Evolutionary conservation across 2,329 filamentous ascomycete species (phyloP), one percentile per base, ranked within the genome.

Genomic region (Thielaviopsis musarum): DNA sequence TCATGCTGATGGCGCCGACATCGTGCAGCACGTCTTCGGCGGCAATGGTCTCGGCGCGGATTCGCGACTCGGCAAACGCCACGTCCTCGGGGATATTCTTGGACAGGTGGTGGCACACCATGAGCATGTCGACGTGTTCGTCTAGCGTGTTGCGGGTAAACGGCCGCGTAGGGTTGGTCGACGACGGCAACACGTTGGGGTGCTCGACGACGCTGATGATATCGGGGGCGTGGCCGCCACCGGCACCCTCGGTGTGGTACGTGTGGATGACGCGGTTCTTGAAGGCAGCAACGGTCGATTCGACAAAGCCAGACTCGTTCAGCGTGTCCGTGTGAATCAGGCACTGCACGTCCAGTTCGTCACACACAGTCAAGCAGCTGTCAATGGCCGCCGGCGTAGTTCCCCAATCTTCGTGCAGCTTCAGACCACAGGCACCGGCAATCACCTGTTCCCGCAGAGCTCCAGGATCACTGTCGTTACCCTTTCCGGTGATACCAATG

Each of bases 351-450:
- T 97, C 91, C 59, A 88, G 81, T 68, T 95, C 86, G 66, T 97
- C 91, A 69, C 91, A 96, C 52, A 96, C 86, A 1, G 74, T 74
- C 12, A 95, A 78, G 67, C 91, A 96, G 1, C 85, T 78, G 70
- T 97, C 91, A 67, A 97, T 97, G 22, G 89, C 90, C 1, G 88
- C 86, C 0, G 91, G 91, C 1, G 91, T 96, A 22, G 80, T 83
- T 58, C 91, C 91, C 91, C 91, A 97, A 71, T 97, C 91, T 72
- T 97, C 91, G 70, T 97, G 91, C 6, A 97, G 77, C 71, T 97
- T 97, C 62, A 97, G 78, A 7, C 91, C 91, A 65, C 88, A 91
- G 0, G 86, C 91, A 10, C 91, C 91, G 0, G 91, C 91, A 59
- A 80, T 73, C 60, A 88, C 78, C 71, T 95, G 89, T 65, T 96